Base-by-base conservation (phyloP, 352 stramenopile species). In the Hyaloperonospora arabidopsidis region DNA sequence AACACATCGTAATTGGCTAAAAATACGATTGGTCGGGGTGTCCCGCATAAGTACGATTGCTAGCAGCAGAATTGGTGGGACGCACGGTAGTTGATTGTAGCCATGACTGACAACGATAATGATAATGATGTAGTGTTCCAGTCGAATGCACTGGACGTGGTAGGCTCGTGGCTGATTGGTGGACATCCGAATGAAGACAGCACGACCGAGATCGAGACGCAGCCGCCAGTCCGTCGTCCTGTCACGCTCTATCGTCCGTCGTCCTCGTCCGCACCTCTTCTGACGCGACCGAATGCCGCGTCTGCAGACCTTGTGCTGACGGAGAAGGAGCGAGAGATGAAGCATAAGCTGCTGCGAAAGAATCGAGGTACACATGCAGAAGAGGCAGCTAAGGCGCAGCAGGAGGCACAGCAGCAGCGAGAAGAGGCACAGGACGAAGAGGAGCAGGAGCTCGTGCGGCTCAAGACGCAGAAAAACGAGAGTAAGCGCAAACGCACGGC, bases 401-500 rank as follows among this genome's bases (percentile, higher is more conserved):
- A 57, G 38, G 52, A 79, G 32, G 57, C 70, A 10, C 61, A 68
- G 38, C 40, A 60, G 13, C 63, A 72, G 38, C 45, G 57, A 10
- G 57, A 73, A 2, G 70, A 68, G 40, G 72, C 51, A 28, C 54
- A 72, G 52, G 76, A 86, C 63, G 61, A 72, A 29, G 79, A 88
- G 43, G 78, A 90, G 41, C 58, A 82, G 46, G 72, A 79, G 44
- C 65, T 90, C 5, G 58, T 87, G 47, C 63, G 68, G 1, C 57
- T 68, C 34, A 76, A 78, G 57, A 59, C 43, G 22, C 57, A 66
- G 39, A 61, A 59, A 40, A 18, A 49, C 46, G 57, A 62, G 28
- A 78, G 72, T 55, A 90, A 90, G 59, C 75, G 80, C 23, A 86
- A 87, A 54, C 52, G 76, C 25, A 87, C 63, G 8, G 72, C 71